Evolutionary conservation across 2,329 filamentous ascomycete species (phyloP).

Genomic region (Phyllosticta ampelicida): DNA sequence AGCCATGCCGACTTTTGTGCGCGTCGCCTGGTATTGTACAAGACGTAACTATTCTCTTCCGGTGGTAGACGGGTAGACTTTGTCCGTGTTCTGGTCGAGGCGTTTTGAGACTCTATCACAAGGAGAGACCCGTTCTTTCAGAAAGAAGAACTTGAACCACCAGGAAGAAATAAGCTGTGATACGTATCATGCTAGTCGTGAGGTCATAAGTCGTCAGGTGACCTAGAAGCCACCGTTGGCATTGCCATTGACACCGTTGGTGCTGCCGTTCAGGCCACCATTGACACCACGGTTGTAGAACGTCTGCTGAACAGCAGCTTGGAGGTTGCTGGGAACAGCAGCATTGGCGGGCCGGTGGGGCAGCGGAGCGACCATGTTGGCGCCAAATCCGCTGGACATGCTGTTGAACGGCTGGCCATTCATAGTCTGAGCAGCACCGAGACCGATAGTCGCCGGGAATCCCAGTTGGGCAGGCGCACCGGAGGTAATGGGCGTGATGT

Average conservation of each 20-base stretch:
- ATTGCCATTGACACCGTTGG: not conserved
- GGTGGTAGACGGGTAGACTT: not conserved
- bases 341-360: conserved; percentile 18
- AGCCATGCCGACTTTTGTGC: not conserved
- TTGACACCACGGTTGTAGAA: not conserved
- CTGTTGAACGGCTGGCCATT: not conserved
- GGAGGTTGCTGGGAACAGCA: conserved; percentile 24
- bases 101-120: not conserved
- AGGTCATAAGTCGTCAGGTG: not conserved
- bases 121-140: not conserved
- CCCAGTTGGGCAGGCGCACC: conserved; percentile 4
- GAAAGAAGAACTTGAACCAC: not conserved
- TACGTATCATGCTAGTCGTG: not conserved
- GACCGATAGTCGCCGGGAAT: not conserved
- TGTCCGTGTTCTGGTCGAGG: not conserved
- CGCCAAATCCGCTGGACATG: conserved; percentile 9
- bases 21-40: not conserved
- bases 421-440: not conserved
- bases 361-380: conserved; percentile 8
- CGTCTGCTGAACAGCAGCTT: conserved; percentile 26
- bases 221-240: not conserved
- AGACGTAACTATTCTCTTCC: not conserved
- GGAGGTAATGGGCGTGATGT: conserved; percentile 3
- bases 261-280: not conserved
- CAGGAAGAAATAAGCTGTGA: not conserved